phyloP scores from a whole-genome alignment of 129 eudicot species.

The Flaveria bidentis region DNA sequence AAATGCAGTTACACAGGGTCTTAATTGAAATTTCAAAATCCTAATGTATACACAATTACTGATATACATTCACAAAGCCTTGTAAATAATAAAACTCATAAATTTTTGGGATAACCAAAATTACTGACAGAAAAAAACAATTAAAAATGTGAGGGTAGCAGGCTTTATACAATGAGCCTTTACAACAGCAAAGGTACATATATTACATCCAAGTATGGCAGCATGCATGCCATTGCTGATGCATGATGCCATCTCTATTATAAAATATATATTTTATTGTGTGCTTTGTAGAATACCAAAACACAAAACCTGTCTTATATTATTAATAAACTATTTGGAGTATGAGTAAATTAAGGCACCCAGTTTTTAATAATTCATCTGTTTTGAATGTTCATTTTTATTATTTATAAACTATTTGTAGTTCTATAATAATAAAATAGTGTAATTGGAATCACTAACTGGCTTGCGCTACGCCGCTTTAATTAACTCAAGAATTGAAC shows the following conservation, averaged over 20 bases:
- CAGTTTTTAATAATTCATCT: neutral
- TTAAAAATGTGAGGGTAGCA: constrained; percentile 18
- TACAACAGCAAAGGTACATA: constrained; percentile 23
- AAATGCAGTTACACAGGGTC: neutral
- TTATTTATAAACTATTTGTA: too few relatives aligned
- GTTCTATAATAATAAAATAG: neutral
- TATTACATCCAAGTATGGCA: constrained; percentile 28
- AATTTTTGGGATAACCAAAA: neutral
- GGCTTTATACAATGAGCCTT: constrained; percentile 33
- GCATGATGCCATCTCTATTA: constrained; percentile 6
- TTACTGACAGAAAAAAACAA: neutral
- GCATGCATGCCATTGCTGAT: constrained; percentile 38
- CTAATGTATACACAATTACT: neutral
- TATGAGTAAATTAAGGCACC: neutral
- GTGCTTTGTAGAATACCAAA: neutral
- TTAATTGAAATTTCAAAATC: neutral
- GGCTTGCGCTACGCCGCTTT: too few relatives aligned
- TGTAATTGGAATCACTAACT: too few relatives aligned
- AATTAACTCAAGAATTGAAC: too few relatives aligned
- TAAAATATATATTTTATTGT: neutral
- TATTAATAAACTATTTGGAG: neutral
- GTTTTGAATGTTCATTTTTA: neutral
- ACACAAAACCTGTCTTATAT: too few relatives aligned
- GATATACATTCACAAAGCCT: too few relatives aligned
- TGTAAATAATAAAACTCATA: neutral